A percentile compares a stretch with the other conserved stretches of the same genome.
Conservation (phyloP, 169 alveolate species). For the Plasmodium falciparum region DNA sequence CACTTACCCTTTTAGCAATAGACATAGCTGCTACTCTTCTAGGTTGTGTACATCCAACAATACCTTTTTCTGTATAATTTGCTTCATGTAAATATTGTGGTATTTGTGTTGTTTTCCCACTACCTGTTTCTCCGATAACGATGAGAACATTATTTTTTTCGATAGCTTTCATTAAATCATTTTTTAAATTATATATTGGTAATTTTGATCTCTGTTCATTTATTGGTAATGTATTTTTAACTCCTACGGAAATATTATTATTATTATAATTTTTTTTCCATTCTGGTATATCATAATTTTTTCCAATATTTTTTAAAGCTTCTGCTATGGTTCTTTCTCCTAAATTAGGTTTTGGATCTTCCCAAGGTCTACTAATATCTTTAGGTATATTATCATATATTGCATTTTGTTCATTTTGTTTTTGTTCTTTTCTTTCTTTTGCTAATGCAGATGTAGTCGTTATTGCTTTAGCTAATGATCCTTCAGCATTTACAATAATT, state of each 20-base stretch:
- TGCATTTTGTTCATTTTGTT: slow-evolving; percentile 87
- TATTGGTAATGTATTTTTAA: slow-evolving; percentile 88
- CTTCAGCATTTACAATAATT: slow-evolving; percentile 94
- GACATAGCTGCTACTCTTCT: slow-evolving; percentile 99
- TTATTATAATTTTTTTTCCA: slow-evolving; percentile 91
- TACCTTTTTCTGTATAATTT: slow-evolving; percentile 93
- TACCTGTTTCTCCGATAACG: slow-evolving; percentile 99
- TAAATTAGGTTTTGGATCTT: slow-evolving; percentile 93
- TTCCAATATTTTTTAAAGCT: slow-evolving; percentile 83
- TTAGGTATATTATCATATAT: slow-evolving; percentile 90
- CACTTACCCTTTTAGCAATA: slow-evolving; percentile 98
- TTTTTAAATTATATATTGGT: slow-evolving; percentile 95
- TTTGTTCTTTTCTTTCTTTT: slow-evolving; percentile 91
- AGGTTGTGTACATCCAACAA: slow-evolving; percentile 99
- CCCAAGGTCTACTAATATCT: slow-evolving; percentile 92
- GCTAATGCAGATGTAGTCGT: slow-evolving; percentile 92
- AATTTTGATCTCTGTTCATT: slow-evolving; percentile 95
- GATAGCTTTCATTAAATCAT: slow-evolving; percentile 94
- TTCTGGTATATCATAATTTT: slow-evolving; percentile 90
- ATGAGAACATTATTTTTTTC: slow-evolving; percentile 93
- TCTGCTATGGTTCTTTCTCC: slow-evolving; percentile 92
- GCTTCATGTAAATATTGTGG: slow-evolving; percentile 97
- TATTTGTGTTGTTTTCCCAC: slow-evolving; percentile 98
- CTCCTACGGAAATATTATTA: slow-evolving; percentile 85
- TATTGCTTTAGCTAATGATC: slow-evolving; percentile 93